A percentile compares a stretch with the other conserved stretches of the same genome.
phyloP scores from a whole-genome alignment of 768 basidiomycete genomes.

The Agaricus subrufescens region DNA sequence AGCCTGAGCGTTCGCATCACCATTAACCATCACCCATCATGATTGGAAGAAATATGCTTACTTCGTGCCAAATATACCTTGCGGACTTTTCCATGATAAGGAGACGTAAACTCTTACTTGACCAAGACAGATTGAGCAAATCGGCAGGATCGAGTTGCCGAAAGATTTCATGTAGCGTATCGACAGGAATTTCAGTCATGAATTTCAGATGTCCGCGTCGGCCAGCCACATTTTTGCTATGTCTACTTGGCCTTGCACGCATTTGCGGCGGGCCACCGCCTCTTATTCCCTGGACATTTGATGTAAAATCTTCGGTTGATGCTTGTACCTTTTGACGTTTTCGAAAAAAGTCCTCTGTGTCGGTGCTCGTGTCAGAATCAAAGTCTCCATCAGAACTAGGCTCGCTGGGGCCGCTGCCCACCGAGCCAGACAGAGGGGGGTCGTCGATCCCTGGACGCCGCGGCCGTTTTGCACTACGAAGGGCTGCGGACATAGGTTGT shows the following conservation, averaged over 20 bases:
- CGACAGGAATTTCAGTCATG: constrained; percentile 29
- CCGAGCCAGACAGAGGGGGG: background rate
- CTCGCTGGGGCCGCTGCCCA: background rate
- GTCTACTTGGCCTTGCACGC: background rate
- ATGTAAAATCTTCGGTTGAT: background rate
- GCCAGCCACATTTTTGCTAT: constrained; percentile 9
- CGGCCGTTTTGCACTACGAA: background rate
- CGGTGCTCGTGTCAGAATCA: background rate
- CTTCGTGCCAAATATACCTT: constrained; percentile 27
- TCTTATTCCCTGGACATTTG: background rate
- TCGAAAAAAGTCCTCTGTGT: background rate
- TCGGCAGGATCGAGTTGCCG: constrained; percentile 33
- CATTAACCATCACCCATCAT: too few relatives aligned
- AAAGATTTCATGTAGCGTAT: constrained; percentile 35
- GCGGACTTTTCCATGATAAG: constrained; percentile 23
- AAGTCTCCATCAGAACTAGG: background rate
- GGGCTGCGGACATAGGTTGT: background rate
- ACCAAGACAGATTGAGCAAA: constrained; percentile 33
- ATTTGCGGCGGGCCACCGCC: background rate
- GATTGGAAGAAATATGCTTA: constrained; percentile 1
- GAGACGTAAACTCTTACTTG: constrained; percentile 28
- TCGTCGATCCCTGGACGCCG: background rate
- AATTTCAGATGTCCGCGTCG: constrained; percentile 18
- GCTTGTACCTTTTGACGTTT: background rate
- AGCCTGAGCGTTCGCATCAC: constrained; percentile 13